phyloP scores from a whole-genome alignment of 495 filamentous ascomycete genomes.

The Annulohypoxylon bovei region DNA sequence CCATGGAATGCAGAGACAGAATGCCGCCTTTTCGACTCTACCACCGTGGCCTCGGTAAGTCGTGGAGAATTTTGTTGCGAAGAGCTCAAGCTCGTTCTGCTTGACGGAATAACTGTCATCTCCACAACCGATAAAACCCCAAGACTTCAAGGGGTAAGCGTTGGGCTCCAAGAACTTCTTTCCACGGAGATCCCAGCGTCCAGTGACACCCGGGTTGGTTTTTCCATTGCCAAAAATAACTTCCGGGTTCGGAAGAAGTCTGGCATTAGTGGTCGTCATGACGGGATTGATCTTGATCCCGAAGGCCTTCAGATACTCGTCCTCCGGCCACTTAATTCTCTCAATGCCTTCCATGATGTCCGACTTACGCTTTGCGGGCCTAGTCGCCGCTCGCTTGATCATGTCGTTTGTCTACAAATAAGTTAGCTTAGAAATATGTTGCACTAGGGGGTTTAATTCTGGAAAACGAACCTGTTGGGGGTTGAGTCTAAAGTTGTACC shows the following conservation, averaged over 20 bases:
- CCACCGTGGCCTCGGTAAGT: conserved; percentile 79
- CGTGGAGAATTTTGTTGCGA: conserved; percentile 67
- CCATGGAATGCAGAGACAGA: conserved; percentile 7
- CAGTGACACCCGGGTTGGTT: conserved; percentile 64
- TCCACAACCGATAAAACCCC: conserved; percentile 66
- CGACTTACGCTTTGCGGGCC: conserved; percentile 68
- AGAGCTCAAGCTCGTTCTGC: conserved; percentile 61
- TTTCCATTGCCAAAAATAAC: conserved; percentile 69
- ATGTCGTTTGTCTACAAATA: conserved; percentile 69
- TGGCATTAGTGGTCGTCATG: conserved; percentile 72
- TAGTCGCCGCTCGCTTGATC: conserved; percentile 84
- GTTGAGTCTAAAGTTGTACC: conserved; percentile 81
- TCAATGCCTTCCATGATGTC: conserved; percentile 72
- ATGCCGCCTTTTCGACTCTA: conserved; percentile 47
- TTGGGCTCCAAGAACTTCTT: conserved; percentile 77
- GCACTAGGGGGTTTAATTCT: not conserved
- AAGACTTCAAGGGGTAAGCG: conserved; percentile 66
- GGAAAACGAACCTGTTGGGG: conserved; percentile 58
- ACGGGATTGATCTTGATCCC: conserved; percentile 70
- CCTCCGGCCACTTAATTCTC: conserved; percentile 72
- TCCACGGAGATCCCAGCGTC: conserved; percentile 87
- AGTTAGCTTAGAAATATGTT: conserved; percentile 33
- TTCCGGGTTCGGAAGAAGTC: conserved; percentile 75
- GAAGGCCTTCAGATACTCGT: conserved; percentile 73
- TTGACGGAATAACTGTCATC: conserved; percentile 31